A percentile compares a stretch with the other conserved stretches of the same genome.
phyloP scores from a whole-genome alignment of 2,329 filamentous ascomycete genomes.

The Sphaerulina musiva region DNA sequence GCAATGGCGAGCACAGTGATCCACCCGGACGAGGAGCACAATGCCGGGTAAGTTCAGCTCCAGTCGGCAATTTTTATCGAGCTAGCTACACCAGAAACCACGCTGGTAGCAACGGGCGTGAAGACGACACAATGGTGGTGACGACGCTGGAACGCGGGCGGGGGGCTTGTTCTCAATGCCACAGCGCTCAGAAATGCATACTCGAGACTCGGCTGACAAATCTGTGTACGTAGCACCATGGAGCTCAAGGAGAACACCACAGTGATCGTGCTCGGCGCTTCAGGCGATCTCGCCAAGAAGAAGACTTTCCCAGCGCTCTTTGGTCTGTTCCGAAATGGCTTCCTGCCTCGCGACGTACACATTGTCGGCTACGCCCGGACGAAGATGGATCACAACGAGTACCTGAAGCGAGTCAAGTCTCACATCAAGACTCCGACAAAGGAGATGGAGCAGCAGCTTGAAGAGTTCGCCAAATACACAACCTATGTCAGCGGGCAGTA shows the following conservation, averaged over 20 bases:
- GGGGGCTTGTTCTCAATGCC: not conserved
- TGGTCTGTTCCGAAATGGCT: slow-evolving; percentile 96
- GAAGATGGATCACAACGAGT: slow-evolving; percentile 98
- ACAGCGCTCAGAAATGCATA: not conserved
- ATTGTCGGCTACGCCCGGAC: slow-evolving; percentile 99
- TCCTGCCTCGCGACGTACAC: slow-evolving; percentile 89
- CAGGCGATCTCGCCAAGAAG: slow-evolving; percentile 97
- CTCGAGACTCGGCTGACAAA: slow-evolving; percentile 17
- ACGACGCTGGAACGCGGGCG: not conserved
- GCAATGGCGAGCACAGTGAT: slow-evolving; percentile 46
- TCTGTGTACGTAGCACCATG: slow-evolving; percentile 55
- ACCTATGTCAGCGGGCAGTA: slow-evolving; percentile 96
- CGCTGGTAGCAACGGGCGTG: not conserved
- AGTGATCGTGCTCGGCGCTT: slow-evolving; percentile 93
- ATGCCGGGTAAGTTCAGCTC: slow-evolving; percentile 40
- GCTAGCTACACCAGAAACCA: not conserved
- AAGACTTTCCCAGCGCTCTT: slow-evolving; percentile 99
- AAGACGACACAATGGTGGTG: not conserved
- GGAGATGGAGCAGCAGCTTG: slow-evolving; percentile 90
- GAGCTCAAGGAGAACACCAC: slow-evolving; percentile 98
- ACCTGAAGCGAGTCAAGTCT: slow-evolving; percentile 85
- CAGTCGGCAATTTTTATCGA: slow-evolving; percentile 10
- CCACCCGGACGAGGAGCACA: slow-evolving; percentile 41
- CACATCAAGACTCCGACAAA: slow-evolving; percentile 99
- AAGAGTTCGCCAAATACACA: slow-evolving; percentile 82